A percentile compares a stretch with the other conserved stretches of the same genome.
Conservation (phyloP, 73 alveolate species). For the Durusdinium trenchii region DNA sequence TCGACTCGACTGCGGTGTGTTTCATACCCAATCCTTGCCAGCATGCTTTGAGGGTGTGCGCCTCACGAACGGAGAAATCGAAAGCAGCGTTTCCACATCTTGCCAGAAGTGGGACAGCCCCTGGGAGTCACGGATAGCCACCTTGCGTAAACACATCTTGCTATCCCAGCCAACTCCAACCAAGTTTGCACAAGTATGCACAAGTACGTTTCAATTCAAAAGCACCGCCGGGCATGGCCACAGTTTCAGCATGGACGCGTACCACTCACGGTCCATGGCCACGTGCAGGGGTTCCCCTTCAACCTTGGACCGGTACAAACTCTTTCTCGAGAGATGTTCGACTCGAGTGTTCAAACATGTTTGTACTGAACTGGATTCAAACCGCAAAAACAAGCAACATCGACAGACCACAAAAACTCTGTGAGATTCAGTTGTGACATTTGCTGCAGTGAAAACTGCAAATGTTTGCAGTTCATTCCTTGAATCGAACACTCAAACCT, state of each 20-base stretch:
- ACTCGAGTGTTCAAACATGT: too few species aligned
- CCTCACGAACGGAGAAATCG: neutral
- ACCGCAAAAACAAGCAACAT: too few species aligned
- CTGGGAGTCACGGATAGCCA: neutral
- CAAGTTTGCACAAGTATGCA: neutral
- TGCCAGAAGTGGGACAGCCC: neutral
- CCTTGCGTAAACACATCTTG: neutral
- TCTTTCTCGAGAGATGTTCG: neutral
- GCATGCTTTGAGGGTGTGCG: slow-evolving; percentile 62
- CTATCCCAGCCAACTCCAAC: neutral
- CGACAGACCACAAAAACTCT: too few species aligned
- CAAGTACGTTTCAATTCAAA: neutral
- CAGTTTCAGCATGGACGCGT: neutral
- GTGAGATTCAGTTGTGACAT: too few species aligned
- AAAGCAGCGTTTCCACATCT: too few species aligned
- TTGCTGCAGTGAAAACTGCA: too few species aligned
- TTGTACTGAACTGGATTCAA: too few species aligned
- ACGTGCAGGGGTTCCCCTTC: slow-evolving; percentile 87
- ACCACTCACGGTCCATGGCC: slow-evolving; percentile 94
- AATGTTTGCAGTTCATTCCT: too few species aligned
- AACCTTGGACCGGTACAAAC: neutral
- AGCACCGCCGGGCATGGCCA: neutral
- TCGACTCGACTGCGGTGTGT: too few species aligned
- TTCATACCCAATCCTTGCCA: slow-evolving; percentile 8
- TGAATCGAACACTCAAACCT: too few species aligned